Base-by-base conservation (phyloP, 2,329 filamentous ascomycete species). In the Fonsecaea pugnacius region DNA sequence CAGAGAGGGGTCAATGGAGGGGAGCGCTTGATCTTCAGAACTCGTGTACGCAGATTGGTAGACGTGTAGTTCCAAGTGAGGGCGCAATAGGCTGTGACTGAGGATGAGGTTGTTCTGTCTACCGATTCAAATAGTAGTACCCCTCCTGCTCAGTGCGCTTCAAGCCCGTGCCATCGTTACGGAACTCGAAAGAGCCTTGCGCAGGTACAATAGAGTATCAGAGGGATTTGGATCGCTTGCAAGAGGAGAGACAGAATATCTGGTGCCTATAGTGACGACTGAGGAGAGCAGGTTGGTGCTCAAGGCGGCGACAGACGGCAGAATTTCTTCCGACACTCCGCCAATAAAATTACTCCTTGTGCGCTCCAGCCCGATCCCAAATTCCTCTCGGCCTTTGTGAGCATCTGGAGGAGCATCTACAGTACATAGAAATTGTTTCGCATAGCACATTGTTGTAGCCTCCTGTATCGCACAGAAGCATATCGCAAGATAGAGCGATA, bases 241-340 rank as follows among this genome's bases (percentile, higher is more conserved):
- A 9, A 48, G 18, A 3, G 3, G 21, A n/a, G 9, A 24, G 16
- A 10, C 21, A 48, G 18, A 48, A 48, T 48, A 10, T 48, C 43
- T 10, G n/a, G 4, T 1, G 4, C 27, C n/a, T n/a, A 1, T 3
- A 14, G 43, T 30, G 48, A 52, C 6, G 48, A 24, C 27, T 14
- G 27, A 53, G 14, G n/a, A 53, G n/a, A 2, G 27, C 50, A 35
- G n/a, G 51, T 3, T 10, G 27, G 6, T 18, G 27, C 38, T 18
- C 38, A 32, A 36, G 57, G 33, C 32, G 57, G 57, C 21, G 33
- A 27, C 8, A 9, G 16, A 35, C 5, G 57, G 57, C 46, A 59
- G 46, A 51, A 51, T 38, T 16, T 35, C 33, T 24, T 35, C 57
- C 57, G 57, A 50, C 14, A 6, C 48, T 59, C 57, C 57, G 57